Evolutionary conservation across 441 rosid species (phyloP), one percentile per base, ranked within the genome.

Genomic region (Syzygium malaccense): DNA sequence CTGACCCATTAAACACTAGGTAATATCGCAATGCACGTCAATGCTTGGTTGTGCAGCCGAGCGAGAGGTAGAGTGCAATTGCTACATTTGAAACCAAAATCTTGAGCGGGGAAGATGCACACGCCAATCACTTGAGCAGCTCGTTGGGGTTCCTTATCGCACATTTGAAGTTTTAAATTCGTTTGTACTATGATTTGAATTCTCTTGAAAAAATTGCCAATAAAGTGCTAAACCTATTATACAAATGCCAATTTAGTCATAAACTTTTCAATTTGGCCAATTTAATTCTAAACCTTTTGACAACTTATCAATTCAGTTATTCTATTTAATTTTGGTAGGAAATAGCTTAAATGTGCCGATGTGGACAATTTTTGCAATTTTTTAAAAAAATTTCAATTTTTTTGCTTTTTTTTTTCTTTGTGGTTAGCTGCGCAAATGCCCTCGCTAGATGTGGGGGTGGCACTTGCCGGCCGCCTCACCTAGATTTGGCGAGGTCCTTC

Each of bases 311-410:
- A 75, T 23, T 75, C 25, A 6, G 0, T 12, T 4, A 41, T 75
- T 75, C n/a, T 1, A 41, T 1, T 0, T 7, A 41, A 41, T 37
- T 6, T 75, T 41, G 0, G 1, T 9, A 3, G 0, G 3, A 75
- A 41, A 12, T 2, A 1, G 4, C 1, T 20, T 7, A 26, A 1
- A 9, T 1, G 0, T 3, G 7, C 2, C 6, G 0, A 75, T 5
- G 14, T 3, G 2, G 26, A 75, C 26, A 37, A 37, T 12, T 75
- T 75, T 41, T 75, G 0, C 0, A 75, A 37, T 3, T 71, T 11
- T n/a, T 7, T 6, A 3, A 3, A 3, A 3, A 55, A 30, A n/a
- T 18, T 9, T 5, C 4, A 19, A 8, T 17, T 17, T 30, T 64
- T 30, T 14, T n/a, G 6, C 30, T 64, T 7, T 30, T n/a, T 18